phyloP scores from a whole-genome alignment of 2,329 filamentous ascomycete species.

The Apiospora phragmitis region DNA sequence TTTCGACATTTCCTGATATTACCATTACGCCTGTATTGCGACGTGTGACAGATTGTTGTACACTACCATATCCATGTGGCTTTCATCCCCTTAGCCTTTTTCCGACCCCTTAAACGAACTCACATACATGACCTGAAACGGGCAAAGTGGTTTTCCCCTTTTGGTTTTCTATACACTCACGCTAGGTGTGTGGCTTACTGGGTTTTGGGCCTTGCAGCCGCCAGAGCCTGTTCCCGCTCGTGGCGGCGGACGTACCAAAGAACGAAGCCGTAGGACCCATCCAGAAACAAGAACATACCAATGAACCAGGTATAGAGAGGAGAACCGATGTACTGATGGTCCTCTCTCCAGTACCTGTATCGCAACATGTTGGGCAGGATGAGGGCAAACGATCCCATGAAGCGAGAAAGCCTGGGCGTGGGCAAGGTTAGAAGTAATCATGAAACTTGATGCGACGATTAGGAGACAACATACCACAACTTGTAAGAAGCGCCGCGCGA shows the following conservation, averaged over 20 bases:
- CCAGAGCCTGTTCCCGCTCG: background rate
- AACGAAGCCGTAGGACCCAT: background rate
- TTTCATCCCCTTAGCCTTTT: too few species aligned
- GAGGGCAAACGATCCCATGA: background rate
- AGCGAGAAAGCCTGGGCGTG: background rate
- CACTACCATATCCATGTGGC: too few species aligned
- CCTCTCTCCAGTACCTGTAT: constrained; percentile 1
- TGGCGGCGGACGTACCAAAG: constrained; percentile 1
- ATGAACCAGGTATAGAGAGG: background rate
- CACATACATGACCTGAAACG: too few species aligned
- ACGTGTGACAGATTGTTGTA: too few species aligned
- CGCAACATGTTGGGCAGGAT: constrained; percentile 1
- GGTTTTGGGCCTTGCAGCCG: background rate
- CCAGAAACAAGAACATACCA: background rate
- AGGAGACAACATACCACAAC: background rate
- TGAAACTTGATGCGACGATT: too few species aligned
- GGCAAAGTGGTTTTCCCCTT: too few species aligned
- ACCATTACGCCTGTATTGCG: too few species aligned
- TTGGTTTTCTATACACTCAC: too few species aligned
- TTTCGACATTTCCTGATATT: too few species aligned
- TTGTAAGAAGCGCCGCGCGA: background rate
- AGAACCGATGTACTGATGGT: constrained; percentile 2
- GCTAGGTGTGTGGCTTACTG: too few species aligned
- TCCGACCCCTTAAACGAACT: too few species aligned
- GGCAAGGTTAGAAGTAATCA: background rate